phyloP scores from a whole-genome alignment of 106 monocot genomes.

The Amphibolis antarctica region DNA sequence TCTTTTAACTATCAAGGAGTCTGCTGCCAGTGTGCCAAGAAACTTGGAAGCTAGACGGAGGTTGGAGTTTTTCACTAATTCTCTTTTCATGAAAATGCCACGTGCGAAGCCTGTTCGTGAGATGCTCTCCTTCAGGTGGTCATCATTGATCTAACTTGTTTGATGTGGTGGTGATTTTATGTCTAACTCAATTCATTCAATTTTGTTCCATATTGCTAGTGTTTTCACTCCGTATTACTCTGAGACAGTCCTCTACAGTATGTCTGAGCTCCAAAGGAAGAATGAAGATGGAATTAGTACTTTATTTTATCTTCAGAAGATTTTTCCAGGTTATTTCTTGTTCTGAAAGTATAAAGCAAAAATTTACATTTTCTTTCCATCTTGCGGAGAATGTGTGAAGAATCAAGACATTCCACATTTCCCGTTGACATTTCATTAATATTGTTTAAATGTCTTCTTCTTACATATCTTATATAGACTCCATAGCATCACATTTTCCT shows the following conservation, averaged over 20 bases:
- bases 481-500: too few species aligned
- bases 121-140: conserved; percentile 74
- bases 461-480: too few species aligned
- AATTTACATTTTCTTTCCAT: background rate
- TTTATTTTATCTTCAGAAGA: conserved; percentile 87
- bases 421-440: too few species aligned
- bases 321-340: conserved; percentile 59
- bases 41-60: conserved; percentile 81
- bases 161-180: background rate
- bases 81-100: conserved; percentile 84
- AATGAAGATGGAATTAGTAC: conserved; percentile 89
- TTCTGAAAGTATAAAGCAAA: background rate
- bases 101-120: conserved; percentile 51
- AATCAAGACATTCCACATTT: too few species aligned
- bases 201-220: conserved; percentile 38
- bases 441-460: too few species aligned
- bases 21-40: conserved; percentile 68
- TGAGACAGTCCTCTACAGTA: conserved; percentile 61
- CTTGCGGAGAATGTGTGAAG: too few species aligned
- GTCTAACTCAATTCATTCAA: background rate
- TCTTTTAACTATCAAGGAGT: conserved; percentile 71
- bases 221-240: conserved; percentile 90
- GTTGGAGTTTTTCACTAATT: conserved; percentile 74
- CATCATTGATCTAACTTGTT: background rate
- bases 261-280: conserved; percentile 59